Base-by-base conservation (phyloP, 2,329 filamentous ascomycete genomes). In the Aspergillus novoparasiticus region DNA sequence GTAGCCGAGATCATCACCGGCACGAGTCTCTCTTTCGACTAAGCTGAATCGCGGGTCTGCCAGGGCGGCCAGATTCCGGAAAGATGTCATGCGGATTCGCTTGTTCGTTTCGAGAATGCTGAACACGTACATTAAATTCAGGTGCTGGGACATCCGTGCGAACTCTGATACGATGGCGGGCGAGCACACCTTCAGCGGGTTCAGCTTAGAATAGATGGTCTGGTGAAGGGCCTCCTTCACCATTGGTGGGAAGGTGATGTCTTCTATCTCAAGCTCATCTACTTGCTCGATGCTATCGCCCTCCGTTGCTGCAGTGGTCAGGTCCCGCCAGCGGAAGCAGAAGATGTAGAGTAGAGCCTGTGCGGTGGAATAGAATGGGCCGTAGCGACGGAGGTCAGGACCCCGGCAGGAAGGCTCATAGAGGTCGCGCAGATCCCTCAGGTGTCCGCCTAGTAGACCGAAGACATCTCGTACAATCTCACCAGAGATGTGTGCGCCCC, bases 271-370 rank as follows among this genome's bases (percentile, higher is more conserved):
- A 11, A 84, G 79, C 50, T 87, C 84, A 48, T 85, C 80, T n/a
- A 83, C 77, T 55, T 80, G 79, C 53, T 83, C 79, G 19, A 88
- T 84, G 1, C 86, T 75, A 58, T 87, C 84, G 50, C 83, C 81
- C 28, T 85, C 81, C 28, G 76, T 75, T 16, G 85, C 80, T 16
- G 90, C 86, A 4, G 85, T 86, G 1, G 86, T 90, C 54, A 99
- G 84, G 73, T 98, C 94, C 65, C 93, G 90, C 95, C 95, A 99
- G 60, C 95, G 89, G 83, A 99, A 99, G 82, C 95, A 99, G 79
- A 96, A 97, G 63, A 96, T 94, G 81, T 97, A 97, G 28, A 97
- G 86, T 3, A 96, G 83, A 1, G 93, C 93, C 77, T 97, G 94
- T n/a, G 91, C 88, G 55, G 93, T 88, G 21, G 91, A 89, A 76